These are phyloP conservation scores for Plasmodium berghei DNA, from an alignment of 169 alveolate genomes.

Conservation along the genomic window DNA sequence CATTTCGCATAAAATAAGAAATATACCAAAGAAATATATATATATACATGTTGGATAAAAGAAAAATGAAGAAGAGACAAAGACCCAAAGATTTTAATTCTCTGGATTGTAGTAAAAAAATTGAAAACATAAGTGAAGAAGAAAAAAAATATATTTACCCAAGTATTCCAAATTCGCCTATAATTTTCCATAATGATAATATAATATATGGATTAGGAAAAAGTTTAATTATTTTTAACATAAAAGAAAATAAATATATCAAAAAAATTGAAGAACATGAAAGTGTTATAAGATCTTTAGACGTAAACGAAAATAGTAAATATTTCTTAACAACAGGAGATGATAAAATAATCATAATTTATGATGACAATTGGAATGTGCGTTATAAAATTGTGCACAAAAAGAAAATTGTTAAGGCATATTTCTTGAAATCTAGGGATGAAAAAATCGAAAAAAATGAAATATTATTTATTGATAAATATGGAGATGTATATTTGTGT, in stretches of 20 bases:
- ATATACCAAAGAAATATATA: neutral
- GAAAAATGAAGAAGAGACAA: constrained; percentile 16
- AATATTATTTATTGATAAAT: constrained; percentile 57
- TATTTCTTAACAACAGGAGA: constrained; percentile 70
- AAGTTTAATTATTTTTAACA: constrained; percentile 24
- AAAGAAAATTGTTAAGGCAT: constrained; percentile 65
- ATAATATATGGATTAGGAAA: constrained; percentile 64
- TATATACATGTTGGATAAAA: no score
- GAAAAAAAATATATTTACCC: constrained; percentile 60
- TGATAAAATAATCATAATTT: constrained; percentile 51
- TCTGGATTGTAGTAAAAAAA: constrained; percentile 1
- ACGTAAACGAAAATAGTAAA: constrained; percentile 12
- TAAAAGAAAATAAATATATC: constrained; percentile 49
- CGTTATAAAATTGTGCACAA: constrained; percentile 42
- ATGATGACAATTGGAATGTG: constrained; percentile 45
- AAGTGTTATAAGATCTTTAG: constrained; percentile 60
- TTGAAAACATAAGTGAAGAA: constrained; percentile 11
- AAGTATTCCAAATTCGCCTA: constrained; percentile 57
- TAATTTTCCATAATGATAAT: constrained; percentile 26
- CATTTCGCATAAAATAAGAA: neutral
- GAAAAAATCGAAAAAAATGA: constrained; percentile 17
- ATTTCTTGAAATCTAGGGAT: constrained; percentile 30
- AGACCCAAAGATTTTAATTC: neutral
- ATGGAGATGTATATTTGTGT: constrained; percentile 53
- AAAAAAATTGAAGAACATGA: constrained; percentile 44